Conservation (phyloP, 1,284 basidiomycete species). For the Papiliotrema nemorosa region DNA sequence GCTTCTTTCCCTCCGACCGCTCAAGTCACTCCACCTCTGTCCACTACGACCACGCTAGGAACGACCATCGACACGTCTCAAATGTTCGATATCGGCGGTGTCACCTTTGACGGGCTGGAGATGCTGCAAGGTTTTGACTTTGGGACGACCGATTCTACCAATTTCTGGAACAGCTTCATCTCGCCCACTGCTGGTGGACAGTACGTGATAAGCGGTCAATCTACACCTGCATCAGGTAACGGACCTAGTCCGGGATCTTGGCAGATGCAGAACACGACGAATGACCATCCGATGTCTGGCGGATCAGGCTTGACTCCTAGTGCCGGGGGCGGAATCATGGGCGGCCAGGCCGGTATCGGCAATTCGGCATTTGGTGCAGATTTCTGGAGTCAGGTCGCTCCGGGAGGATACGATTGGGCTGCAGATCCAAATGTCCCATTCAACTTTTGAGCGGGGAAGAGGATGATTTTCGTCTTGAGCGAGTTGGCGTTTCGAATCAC, state of each 20-base stretch:
- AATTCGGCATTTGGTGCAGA: slow-evolving; percentile 8
- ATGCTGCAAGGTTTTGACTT: slow-evolving; percentile 41
- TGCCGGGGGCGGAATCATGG: neutral
- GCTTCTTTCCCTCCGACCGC: neutral
- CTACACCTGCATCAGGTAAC: slow-evolving; percentile 1
- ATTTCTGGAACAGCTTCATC: slow-evolving; percentile 27
- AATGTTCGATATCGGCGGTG: slow-evolving; percentile 43
- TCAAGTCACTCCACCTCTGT: neutral
- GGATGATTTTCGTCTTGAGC: neutral
- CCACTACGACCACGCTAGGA: neutral
- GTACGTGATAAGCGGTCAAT: neutral
- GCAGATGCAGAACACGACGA: neutral
- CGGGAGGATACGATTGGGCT: slow-evolving; percentile 42
- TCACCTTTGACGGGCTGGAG: slow-evolving; percentile 44
- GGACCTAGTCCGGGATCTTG: slow-evolving; percentile 4
- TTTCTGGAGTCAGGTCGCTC: slow-evolving; percentile 44
- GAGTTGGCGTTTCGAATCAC: neutral
- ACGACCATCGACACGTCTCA: slow-evolving; percentile 1
- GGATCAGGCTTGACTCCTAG: neutral
- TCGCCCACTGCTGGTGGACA: slow-evolving; percentile 4
- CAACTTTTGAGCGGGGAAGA: too few species aligned
- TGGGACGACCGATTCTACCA: slow-evolving; percentile 6
- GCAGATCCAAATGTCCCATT: slow-evolving; percentile 47
- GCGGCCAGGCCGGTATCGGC: neutral
- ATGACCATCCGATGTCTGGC: neutral